Evolutionary conservation across 352 stramenopile genomes (phyloP), one percentile per base, ranked within the genome.

Genomic region (Pythium aphanidermatum): DNA sequence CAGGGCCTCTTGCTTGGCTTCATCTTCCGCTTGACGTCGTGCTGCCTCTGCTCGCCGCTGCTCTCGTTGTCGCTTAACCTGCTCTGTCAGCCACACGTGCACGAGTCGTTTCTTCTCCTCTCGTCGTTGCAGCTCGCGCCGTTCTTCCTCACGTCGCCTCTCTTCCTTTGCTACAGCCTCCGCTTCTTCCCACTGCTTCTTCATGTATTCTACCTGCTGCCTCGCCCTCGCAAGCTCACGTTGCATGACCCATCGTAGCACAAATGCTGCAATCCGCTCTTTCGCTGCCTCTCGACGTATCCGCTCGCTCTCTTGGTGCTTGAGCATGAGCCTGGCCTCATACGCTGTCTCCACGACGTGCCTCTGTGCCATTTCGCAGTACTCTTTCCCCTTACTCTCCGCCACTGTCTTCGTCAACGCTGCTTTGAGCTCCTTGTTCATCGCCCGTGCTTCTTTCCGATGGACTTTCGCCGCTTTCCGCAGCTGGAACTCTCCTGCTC

Each of bases 291-390:
- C 54, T 20, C 40, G 48, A 3, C 47, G 60, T 57, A 83, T 74
- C 14, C 51, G n/a, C 16, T 67, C 58, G 6, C 47, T 50, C 21
- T 86, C 70, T 0, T 36, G 20, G 19, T 68, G 70, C 41, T 76
- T 73, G 13, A 44, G 49, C 30, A 26, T 24, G 0, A 83, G 21
- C 7, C 37, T 41, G 7, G 26, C 13, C 17, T 69, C 55, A 39
- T 51, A 55, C 38, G 44, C 46, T 13, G 34, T 23, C 26, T 45
- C 45, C 14, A 51, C 26, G 19, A 51, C n/a, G 4, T 13, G 28
- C 1, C 33, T 28, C 23, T 61, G 36, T 1, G 56, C 53, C 16
- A 36, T 36, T 5, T 30, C 43, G 11, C 45, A 43, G 19, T 55
- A 39, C 13, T 41, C 31, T 9, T 19, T 13, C 2, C 50, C 39